Evolutionary conservation across 139 green algal species (phyloP), one percentile per base, ranked within the genome.

Genomic region (Ettlia oleoabundans): DNA sequence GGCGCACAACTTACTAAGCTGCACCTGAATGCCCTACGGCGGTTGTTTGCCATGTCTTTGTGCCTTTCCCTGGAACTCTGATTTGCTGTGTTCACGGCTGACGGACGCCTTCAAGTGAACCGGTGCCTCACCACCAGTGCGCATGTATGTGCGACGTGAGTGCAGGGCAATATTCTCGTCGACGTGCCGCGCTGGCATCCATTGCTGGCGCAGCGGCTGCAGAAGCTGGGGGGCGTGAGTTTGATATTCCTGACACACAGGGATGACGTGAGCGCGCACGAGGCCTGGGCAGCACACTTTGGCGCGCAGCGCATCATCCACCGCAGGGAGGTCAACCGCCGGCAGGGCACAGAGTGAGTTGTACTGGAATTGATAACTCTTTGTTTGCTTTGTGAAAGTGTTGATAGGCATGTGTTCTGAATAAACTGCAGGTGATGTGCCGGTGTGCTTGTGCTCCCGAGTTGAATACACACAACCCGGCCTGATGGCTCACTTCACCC

Each of bases 221-320:
- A 94, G 82, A 74, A 71, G 32, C 62, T 97, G 80, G 94, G 94
- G 0, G 94, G 93, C 26, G 88, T 93, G 19, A 80, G 83, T 4
- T 93, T 84, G 76, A 96, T 96, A 5, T 94, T 96, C 82, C 83
- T 97, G 0, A 93, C 91, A 2, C 94, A 97, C 90, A 85, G 89
- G 69, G 94, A 97, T 71, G 94, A 97, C 77, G 91, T 97, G 35
- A 85, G 63, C 0, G 94, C 94, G 64, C 94, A 97, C 74, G 86
- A 75, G 13, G 85, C 86, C 61, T 97, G 94, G 94, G 91, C 92
- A 0, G 67, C 85, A 40, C 82, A 86, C 64, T 92, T 95, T n/a
- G 82, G 82, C 4, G 85, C 84, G 6, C 43, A 63, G 47, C 88
- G 94, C 53, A 93, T 97, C 79, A 90, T 97, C 7, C 94, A 97